Percentiles rank a stretch among this genome's conserved stretches.
Evolutionary conservation across 805 yeast species (phyloP).

Genomic region (Suhomyces sp.): DNA sequence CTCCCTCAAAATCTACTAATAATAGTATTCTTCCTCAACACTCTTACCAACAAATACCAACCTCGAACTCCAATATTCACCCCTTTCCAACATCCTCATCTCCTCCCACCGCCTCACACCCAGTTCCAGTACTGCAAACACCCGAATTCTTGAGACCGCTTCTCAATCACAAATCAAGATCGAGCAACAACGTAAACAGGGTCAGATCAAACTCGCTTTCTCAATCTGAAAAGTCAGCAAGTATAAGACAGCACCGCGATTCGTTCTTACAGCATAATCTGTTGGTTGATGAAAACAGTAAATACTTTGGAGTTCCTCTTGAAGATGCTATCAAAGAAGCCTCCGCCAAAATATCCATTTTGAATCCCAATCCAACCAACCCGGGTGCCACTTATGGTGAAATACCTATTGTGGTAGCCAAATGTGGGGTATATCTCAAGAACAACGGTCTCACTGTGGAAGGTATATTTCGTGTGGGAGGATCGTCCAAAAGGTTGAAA

Average conservation of each 20-base stretch:
- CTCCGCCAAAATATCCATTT: conserved; percentile 68
- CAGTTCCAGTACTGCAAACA: conserved; percentile 1
- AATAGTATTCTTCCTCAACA: conserved; percentile 2
- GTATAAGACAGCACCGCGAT: conserved; percentile 49
- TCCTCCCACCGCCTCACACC: conserved; percentile 10
- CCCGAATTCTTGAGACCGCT: conserved; percentile 44
- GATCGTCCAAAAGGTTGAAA: conserved; percentile 83
- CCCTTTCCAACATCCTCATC: conserved; percentile 7
- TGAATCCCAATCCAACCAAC: conserved; percentile 47
- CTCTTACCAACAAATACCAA: not conserved
- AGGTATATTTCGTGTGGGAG: conserved; percentile 93
- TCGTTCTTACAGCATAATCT: conserved; percentile 46
- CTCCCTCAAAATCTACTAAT: conserved; percentile 13
- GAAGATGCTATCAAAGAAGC: conserved; percentile 71
- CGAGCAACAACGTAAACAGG: conserved; percentile 46
- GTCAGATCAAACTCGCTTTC: conserved; percentile 37
- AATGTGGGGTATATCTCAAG: conserved; percentile 86
- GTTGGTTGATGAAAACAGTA: conserved; percentile 45
- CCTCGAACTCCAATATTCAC: not conserved
- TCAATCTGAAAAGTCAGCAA: conserved; percentile 28
- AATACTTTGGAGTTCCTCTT: conserved; percentile 79
- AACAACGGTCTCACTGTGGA: conserved; percentile 74
- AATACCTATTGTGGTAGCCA: conserved; percentile 92
- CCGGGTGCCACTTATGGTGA: conserved; percentile 78
- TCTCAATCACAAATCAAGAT: conserved; percentile 49